Percentiles rank a stretch among this genome's conserved stretches.
Conservation (phyloP, 1,139 yeast species). For the Barnettozyma hawaiiensis region DNA sequence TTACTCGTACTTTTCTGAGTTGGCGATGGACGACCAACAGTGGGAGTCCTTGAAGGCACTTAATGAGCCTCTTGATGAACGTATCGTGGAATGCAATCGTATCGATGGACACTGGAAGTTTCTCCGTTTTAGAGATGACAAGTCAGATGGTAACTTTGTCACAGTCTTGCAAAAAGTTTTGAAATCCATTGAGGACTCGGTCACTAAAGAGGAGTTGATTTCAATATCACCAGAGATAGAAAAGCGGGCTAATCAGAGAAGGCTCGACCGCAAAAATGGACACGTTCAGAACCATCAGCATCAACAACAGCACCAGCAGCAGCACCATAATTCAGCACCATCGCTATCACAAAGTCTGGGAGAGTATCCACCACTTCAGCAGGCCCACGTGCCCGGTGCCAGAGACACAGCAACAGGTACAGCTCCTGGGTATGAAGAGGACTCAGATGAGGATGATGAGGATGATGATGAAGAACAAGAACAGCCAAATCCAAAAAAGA, state of each 20-base stretch:
- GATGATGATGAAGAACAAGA: too few relatives aligned
- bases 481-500: conserved; percentile 13
- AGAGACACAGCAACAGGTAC: conserved; percentile 12
- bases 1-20: conserved; percentile 62
- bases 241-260: conserved; percentile 44
- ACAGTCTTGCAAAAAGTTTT: conserved; percentile 77
- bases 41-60: conserved; percentile 73
- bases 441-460: conserved; percentile 16
- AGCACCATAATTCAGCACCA: background rate
- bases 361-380: conserved; percentile 9
- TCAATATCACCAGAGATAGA: conserved; percentile 42
- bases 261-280: conserved; percentile 21
- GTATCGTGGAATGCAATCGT: conserved; percentile 78
- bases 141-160: conserved; percentile 78
- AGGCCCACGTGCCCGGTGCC: conserved; percentile 9
- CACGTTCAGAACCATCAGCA: conserved; percentile 10
- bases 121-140: conserved; percentile 89
- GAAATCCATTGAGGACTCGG: conserved; percentile 82
- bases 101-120: conserved; percentile 61
- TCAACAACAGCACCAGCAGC: conserved; percentile 6
- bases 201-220: conserved; percentile 67
- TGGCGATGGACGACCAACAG: conserved; percentile 61
- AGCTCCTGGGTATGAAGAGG: conserved; percentile 19
- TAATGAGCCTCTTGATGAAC: conserved; percentile 81
- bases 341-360: background rate